Conservation (phyloP, 208 protist genomes). For the Borovskyia barvae region DNA sequence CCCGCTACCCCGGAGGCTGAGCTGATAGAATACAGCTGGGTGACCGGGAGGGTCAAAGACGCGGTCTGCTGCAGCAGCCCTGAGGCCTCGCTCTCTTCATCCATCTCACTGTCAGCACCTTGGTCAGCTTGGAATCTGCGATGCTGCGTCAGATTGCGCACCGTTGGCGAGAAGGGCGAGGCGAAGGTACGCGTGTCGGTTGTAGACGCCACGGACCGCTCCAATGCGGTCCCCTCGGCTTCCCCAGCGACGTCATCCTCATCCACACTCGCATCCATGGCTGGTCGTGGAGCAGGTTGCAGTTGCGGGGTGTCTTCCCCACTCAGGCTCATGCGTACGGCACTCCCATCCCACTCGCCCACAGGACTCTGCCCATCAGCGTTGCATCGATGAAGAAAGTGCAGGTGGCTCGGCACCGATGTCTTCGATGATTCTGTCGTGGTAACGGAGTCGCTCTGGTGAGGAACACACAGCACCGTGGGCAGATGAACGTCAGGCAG, state of each 20-base stretch:
- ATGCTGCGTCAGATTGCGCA: not conserved
- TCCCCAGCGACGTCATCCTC: not conserved
- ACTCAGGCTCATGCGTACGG: conserved; percentile 1
- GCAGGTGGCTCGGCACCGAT: too few species aligned
- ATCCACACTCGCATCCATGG: too few species aligned
- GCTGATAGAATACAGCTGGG: not conserved
- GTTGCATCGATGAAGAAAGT: too few species aligned
- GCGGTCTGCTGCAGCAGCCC: not conserved
- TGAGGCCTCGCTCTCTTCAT: not conserved
- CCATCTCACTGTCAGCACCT: not conserved
- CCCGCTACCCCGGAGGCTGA: not conserved
- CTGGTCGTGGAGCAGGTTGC: not conserved
- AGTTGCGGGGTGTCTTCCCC: not conserved
- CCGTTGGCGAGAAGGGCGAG: not conserved
- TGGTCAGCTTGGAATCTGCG: not conserved
- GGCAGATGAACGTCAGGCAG: not conserved
- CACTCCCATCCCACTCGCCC: not conserved
- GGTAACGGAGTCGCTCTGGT: too few species aligned
- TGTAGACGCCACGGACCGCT: conserved; percentile 1
- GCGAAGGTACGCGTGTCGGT: not conserved
- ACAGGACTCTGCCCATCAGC: too few species aligned
- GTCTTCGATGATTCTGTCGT: too few species aligned
- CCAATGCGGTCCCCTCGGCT: not conserved
- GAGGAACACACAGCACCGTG: not conserved
- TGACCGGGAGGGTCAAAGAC: not conserved